Evolutionary conservation across 2,329 filamentous ascomycete genomes (phyloP).

Genomic region (Fusarium marasasianum): DNA sequence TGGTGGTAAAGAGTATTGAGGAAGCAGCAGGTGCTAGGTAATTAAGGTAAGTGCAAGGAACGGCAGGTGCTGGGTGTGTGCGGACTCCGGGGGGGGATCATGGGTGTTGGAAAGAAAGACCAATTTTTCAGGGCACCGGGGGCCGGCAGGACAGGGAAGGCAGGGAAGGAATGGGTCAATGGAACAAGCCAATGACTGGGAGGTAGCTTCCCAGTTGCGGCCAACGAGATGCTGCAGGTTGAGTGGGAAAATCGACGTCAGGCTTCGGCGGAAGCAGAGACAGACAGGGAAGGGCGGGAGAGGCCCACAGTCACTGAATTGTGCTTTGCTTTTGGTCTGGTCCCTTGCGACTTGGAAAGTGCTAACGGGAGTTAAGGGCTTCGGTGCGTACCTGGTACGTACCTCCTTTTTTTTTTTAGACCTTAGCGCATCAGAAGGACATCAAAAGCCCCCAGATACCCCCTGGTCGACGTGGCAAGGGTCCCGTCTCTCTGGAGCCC

Average conservation of each 20-base stretch:
- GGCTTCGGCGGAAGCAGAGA: slow-evolving; percentile 19
- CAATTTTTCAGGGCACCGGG: slow-evolving; percentile 40
- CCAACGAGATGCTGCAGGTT: slow-evolving; percentile 34
- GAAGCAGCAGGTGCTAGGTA: slow-evolving; percentile 37
- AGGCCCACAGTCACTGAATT: slow-evolving; percentile 31
- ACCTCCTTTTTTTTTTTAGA: slow-evolving; percentile 19
- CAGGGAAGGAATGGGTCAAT: slow-evolving; percentile 36
- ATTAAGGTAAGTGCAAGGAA: slow-evolving; percentile 40
- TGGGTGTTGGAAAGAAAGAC: slow-evolving; percentile 19
- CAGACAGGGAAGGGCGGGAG: slow-evolving; percentile 28
- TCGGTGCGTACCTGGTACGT: slow-evolving; percentile 9
- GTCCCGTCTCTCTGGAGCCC: slow-evolving; percentile 27
- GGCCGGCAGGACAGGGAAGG: slow-evolving; percentile 32
- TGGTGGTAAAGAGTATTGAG: slow-evolving; percentile 36
- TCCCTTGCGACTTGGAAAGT: slow-evolving; percentile 18
- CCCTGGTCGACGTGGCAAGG: slow-evolving; percentile 35
- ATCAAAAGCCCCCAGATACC: slow-evolving; percentile 22
- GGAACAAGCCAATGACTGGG: slow-evolving; percentile 12
- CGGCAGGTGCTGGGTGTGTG: slow-evolving; percentile 29
- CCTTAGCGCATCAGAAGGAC: slow-evolving; percentile 18
- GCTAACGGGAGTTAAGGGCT: slow-evolving; percentile 17
- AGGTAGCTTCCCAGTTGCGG: slow-evolving; percentile 1
- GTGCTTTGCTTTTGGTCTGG: slow-evolving; percentile 30
- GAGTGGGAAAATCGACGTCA: slow-evolving; percentile 37
- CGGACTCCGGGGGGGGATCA: slow-evolving; percentile 35